Evolutionary conservation across 495 filamentous ascomycete species (phyloP).

Genomic region (Lentithecium fluviatile): DNA sequence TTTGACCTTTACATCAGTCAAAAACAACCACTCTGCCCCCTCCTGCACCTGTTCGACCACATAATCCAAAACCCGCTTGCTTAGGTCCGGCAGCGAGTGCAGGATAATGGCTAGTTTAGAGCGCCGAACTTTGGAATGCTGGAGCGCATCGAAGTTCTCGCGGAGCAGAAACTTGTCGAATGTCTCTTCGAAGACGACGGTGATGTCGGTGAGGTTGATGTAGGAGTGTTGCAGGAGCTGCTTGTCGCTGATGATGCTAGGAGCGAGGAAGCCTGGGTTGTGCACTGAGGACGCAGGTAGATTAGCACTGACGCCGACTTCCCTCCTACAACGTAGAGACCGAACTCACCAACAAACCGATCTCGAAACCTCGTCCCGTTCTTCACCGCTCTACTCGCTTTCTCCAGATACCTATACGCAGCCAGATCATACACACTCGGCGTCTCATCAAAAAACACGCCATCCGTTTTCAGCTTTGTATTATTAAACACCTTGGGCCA

Average conservation of each 20-base stretch:
- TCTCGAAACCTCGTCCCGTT: conserved; percentile 27
- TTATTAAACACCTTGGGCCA: conserved; percentile 22
- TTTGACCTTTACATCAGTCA: conserved; percentile 23
- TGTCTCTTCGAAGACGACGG: conserved; percentile 28
- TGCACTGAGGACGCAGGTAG: conserved; percentile 6
- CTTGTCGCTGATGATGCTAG: background rate
- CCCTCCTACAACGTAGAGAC: background rate
- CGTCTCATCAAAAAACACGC: conserved; percentile 36
- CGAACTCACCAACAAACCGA: conserved; percentile 22
- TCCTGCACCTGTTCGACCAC: conserved; percentile 26
- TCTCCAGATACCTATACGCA: conserved; percentile 41
- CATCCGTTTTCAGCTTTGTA: conserved; percentile 22
- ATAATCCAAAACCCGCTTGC: conserved; percentile 16
- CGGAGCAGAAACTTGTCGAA: conserved; percentile 23
- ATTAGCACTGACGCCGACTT: background rate
- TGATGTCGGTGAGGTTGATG: conserved; percentile 32
- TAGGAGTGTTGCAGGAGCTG: conserved; percentile 9
- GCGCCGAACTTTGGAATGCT: background rate
- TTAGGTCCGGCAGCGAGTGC: conserved; percentile 17
- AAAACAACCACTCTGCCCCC: conserved; percentile 21
- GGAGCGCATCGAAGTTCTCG: conserved; percentile 11
- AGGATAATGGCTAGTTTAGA: conserved; percentile 23
- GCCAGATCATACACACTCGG: conserved; percentile 33
- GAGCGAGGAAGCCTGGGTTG: conserved; percentile 22
- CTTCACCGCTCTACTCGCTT: conserved; percentile 35